A percentile compares a stretch with the other conserved stretches of the same genome.
Evolutionary conservation across 192 early-diverging fungal genomes (phyloP).

Genomic region (Diversispora epigaea): DNA sequence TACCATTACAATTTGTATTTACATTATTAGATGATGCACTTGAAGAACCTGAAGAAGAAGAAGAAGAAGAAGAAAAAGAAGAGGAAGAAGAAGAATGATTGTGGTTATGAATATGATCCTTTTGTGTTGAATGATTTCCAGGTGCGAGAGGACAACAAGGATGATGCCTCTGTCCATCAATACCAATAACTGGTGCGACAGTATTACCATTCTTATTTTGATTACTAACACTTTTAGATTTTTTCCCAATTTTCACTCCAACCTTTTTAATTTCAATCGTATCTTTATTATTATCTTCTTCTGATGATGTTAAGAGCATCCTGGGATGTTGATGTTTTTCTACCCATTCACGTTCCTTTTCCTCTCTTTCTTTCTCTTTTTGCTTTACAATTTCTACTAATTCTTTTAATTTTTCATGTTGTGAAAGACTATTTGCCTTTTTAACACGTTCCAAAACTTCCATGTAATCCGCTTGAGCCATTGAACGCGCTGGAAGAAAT

Average conservation of each 20-base stretch:
- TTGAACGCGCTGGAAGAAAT: slow-evolving; percentile 32
- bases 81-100: background rate
- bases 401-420: slow-evolving; percentile 30
- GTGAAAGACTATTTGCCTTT: slow-evolving; percentile 22
- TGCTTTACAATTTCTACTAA: slow-evolving; percentile 21
- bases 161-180: slow-evolving; percentile 28
- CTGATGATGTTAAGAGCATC: slow-evolving; percentile 19
- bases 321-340: slow-evolving; percentile 24
- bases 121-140: slow-evolving; percentile 19
- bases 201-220: background rate
- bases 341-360: slow-evolving; percentile 30
- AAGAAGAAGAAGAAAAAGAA: background rate
- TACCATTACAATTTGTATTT: background rate
- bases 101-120: background rate
- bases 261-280: background rate
- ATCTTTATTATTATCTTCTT: slow-evolving; percentile 8
- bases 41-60: background rate
- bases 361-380: slow-evolving; percentile 30
- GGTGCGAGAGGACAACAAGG: slow-evolving; percentile 30
- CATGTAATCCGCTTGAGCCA: slow-evolving; percentile 33
- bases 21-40: background rate
- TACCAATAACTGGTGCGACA: slow-evolving; percentile 22
- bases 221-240: background rate
- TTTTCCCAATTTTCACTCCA: slow-evolving; percentile 20
- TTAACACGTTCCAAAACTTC: slow-evolving; percentile 30